Evolutionary conservation across 495 filamentous ascomycete genomes (phyloP).

Genomic region (Aspergillus wentii): DNA sequence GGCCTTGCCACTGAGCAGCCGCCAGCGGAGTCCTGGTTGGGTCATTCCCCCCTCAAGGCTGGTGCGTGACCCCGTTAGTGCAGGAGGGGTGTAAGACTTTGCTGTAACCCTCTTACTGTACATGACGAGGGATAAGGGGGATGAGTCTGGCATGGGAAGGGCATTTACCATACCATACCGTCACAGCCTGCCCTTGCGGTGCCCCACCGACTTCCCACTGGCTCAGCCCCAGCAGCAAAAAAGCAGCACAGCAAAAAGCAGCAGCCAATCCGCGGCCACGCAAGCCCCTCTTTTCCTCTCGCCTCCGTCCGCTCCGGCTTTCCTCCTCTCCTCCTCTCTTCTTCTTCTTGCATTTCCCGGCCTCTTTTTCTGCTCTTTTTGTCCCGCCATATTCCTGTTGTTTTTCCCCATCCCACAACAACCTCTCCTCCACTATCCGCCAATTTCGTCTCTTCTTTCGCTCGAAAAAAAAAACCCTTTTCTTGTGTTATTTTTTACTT

Average conservation of each 20-base stretch:
- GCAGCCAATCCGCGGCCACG: conserved; percentile 14
- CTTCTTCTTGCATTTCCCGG: conserved; percentile 15
- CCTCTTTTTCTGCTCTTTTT: conserved; percentile 19
- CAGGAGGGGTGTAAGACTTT: no score
- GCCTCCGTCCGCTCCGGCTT: conserved; percentile 14
- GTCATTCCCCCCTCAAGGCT: conserved; percentile 13
- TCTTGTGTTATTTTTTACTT: conserved; percentile 11
- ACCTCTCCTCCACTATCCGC: conserved; percentile 20
- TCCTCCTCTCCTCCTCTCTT: conserved; percentile 12
- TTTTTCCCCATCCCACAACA: conserved; percentile 23
- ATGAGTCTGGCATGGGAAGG: no score
- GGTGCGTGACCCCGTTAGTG: conserved; percentile 31
- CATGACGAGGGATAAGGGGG: no score
- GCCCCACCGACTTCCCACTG: conserved; percentile 5
- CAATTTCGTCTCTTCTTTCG: conserved; percentile 14
- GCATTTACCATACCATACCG: neutral
- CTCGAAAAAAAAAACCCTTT: conserved; percentile 18
- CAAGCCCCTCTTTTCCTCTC: conserved; percentile 15
- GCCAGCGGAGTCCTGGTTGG: conserved; percentile 15
- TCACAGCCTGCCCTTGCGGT: neutral
- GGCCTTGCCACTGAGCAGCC: conserved; percentile 23
- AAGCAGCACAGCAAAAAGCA: neutral
- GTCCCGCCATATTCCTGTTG: conserved; percentile 21
- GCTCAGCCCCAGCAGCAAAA: conserved; percentile 9
- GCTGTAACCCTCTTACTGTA: no score